phyloP scores from a whole-genome alignment of 306 rosid species.

The Vicia villosa region DNA sequence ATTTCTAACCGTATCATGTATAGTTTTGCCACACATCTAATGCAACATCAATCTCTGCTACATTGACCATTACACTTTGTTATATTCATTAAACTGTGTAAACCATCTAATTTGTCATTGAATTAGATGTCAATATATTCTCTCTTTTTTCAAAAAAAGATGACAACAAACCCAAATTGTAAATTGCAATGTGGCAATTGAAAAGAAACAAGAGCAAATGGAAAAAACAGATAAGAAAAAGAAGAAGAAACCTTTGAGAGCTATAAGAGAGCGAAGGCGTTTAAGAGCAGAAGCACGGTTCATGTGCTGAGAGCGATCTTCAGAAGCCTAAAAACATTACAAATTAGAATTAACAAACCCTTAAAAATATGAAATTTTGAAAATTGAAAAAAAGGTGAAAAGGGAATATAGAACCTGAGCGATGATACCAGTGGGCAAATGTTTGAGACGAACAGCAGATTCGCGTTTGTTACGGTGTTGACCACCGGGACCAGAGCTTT shows the following conservation, averaged over 20 bases:
- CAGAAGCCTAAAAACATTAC: slow-evolving; percentile 61
- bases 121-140: too few species aligned
- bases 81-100: too few species aligned
- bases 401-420: slow-evolving; percentile 56
- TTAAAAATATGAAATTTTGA: too few species aligned
- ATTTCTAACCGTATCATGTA: too few species aligned
- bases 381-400: background rate
- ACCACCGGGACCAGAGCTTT: slow-evolving; percentile 86
- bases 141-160: too few species aligned
- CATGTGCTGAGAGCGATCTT: slow-evolving; percentile 94
- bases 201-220: background rate
- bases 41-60: too few species aligned
- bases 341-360: background rate
- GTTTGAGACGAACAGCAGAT: slow-evolving; percentile 84
- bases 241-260: slow-evolving; percentile 59
- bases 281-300: slow-evolving; percentile 80
- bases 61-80: too few species aligned
- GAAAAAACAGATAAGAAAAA: background rate
- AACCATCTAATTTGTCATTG: too few species aligned
- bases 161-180: background rate
- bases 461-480: slow-evolving; percentile 98
- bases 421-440: slow-evolving; percentile 76
- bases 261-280: slow-evolving; percentile 82
- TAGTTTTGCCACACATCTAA: too few species aligned
- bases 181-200: background rate